Evolutionary conservation across 257 asterid species (phyloP).

Genomic region (Solanum lignicaule): DNA sequence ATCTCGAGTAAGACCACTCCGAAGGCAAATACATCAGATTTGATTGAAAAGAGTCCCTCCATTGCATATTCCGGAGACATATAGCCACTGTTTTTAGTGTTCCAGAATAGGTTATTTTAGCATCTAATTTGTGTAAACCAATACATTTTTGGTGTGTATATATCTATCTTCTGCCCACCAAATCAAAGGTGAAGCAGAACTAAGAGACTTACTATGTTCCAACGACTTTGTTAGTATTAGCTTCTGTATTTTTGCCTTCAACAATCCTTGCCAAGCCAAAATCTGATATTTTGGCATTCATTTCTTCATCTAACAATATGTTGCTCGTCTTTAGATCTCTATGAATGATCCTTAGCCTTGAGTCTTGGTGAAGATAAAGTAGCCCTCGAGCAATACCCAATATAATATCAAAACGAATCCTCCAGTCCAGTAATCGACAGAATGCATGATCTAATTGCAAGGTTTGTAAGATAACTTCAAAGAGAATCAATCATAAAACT

Average conservation of each 20-base stretch:
- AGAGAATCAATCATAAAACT: background rate
- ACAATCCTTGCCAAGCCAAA: slow-evolving; percentile 8
- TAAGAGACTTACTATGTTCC: slow-evolving; percentile 13
- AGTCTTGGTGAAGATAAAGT: slow-evolving; percentile 9
- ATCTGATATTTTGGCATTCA: slow-evolving; percentile 4
- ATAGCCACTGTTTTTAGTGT: slow-evolving; percentile 8
- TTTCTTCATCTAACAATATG: background rate
- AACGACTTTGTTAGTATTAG: background rate
- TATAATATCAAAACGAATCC: background rate
- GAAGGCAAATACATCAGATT: slow-evolving; percentile 20
- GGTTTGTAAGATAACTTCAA: background rate
- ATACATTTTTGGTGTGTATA: background rate
- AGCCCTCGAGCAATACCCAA: slow-evolving; percentile 4
- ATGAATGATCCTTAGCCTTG: slow-evolving; percentile 4
- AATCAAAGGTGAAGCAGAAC: background rate
- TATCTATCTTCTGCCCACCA: background rate
- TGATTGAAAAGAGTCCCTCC: slow-evolving; percentile 14
- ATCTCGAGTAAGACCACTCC: slow-evolving; percentile 20
- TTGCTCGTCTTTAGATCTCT: slow-evolving; percentile 1
- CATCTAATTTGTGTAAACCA: background rate
- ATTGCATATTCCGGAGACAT: slow-evolving; percentile 23
- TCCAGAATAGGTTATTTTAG: background rate
- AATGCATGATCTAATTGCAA: background rate
- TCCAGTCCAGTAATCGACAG: background rate
- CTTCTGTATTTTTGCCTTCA: background rate